A percentile compares a stretch with the other conserved stretches of the same genome.
Evolutionary conservation across 345 rosid species (phyloP).

Genomic region (Populus davidiana): DNA sequence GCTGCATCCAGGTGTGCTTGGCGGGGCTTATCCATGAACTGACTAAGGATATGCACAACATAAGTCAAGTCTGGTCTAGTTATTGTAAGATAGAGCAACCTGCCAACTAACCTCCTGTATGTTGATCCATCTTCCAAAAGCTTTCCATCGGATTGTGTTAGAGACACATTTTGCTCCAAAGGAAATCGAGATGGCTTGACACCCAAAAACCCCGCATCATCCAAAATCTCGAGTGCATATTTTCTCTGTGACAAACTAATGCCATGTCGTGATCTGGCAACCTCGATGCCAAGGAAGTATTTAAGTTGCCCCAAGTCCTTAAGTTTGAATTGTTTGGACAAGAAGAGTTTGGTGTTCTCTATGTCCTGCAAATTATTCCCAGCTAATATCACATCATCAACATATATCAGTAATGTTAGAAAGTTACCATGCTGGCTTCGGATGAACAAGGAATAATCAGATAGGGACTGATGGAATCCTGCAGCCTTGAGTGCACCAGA

Average conservation of each 20-base stretch:
- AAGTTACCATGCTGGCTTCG: not conserved
- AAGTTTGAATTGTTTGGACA: not conserved
- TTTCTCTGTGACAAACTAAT: not conserved
- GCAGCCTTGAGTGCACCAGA: not conserved
- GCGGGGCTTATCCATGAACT: not conserved
- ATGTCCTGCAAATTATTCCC: not conserved
- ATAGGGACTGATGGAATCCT: not conserved
- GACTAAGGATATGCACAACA: not conserved
- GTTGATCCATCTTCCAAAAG: not conserved
- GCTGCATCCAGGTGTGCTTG: not conserved
- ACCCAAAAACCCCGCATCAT: not conserved
- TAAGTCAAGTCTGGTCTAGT: not conserved
- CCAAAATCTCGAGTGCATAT: not conserved
- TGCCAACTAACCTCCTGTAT: not conserved
- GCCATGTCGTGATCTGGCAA: not conserved
- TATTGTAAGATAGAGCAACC: not conserved
- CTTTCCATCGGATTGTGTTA: not conserved
- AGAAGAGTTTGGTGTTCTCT: not conserved
- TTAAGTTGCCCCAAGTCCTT: not conserved
- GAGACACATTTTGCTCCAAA: not conserved
- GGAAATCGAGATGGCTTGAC: too few species aligned
- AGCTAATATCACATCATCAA: not conserved
- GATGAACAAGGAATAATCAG: not conserved
- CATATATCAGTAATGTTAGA: not conserved
- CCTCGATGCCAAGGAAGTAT: not conserved